Conservation (phyloP, 345 rosid species). For the Linum usitatissimum region DNA sequence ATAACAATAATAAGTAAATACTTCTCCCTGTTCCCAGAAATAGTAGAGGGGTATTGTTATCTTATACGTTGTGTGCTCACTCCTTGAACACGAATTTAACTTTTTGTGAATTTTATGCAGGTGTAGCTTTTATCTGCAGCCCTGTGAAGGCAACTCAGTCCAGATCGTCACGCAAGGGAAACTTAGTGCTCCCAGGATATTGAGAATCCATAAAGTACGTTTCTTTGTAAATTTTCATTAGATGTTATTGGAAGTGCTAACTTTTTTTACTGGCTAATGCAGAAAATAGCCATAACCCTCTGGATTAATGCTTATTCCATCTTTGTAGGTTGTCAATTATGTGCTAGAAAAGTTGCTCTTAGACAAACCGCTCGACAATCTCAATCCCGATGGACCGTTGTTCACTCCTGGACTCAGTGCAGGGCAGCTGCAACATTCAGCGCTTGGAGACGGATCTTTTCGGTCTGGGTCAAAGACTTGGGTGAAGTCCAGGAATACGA, state of each 20-base stretch:
- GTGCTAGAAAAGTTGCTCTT: conserved; percentile 84
- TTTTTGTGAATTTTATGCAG: conserved; percentile 32
- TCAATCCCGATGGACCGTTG: conserved; percentile 40
- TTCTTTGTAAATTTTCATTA: background rate
- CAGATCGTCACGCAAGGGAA: conserved; percentile 94
- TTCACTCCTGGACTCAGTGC: conserved; percentile 44
- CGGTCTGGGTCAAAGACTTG: conserved; percentile 63
- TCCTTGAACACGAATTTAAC: background rate
- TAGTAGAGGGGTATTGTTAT: background rate
- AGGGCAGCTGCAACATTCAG: conserved; percentile 52
- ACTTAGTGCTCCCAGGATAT: conserved; percentile 93
- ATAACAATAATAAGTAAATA: conserved; percentile 78
- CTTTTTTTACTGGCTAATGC: background rate
- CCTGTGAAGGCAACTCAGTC: conserved; percentile 74
- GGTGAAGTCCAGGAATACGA: conserved; percentile 70
- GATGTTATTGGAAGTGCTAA: background rate
- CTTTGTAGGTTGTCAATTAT: conserved; percentile 79
- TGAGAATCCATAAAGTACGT: conserved; percentile 92
- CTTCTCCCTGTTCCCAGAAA: conserved; percentile 2
- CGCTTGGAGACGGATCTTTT: conserved; percentile 54
- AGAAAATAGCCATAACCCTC: background rate
- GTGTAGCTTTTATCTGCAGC: conserved; percentile 93
- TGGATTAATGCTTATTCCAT: conserved; percentile 12
- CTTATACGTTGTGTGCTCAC: background rate
- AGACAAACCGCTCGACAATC: conserved; percentile 64